These are phyloP conservation scores for Metarhizium anisopliae DNA, from an alignment of 2,329 filamentous ascomycete genomes.

Conservation along the genomic window DNA sequence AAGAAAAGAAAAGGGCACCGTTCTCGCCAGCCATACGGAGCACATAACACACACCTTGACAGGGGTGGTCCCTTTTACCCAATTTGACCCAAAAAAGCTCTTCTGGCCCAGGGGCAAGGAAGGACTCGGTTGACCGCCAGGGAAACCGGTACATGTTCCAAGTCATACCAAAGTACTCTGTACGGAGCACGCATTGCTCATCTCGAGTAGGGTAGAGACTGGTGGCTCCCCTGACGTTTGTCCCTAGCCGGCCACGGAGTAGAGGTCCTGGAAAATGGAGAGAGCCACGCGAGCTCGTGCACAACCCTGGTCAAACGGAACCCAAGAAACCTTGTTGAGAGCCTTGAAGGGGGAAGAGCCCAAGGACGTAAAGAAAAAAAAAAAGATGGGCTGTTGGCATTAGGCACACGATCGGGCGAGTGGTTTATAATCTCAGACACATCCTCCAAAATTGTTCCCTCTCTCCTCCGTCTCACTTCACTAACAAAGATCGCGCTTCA, in stretches of 20 bases:
- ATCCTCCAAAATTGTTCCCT: conserved; percentile 6
- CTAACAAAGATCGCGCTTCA: neutral
- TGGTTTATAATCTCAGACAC: conserved; percentile 12
- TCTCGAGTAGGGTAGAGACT: neutral
- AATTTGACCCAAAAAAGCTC: neutral
- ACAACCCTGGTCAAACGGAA: conserved; percentile 5
- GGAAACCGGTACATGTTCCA: neutral
- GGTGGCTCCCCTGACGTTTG: conserved; percentile 1
- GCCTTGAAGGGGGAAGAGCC: neutral
- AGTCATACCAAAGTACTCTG: neutral
- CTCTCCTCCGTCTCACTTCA: neutral
- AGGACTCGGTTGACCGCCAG: neutral
- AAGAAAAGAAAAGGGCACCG: neutral
- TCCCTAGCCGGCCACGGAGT: neutral
- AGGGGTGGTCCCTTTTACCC: neutral
- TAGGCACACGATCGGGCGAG: neutral
- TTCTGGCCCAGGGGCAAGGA: neutral
- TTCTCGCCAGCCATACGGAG: neutral
- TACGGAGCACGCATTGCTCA: neutral
- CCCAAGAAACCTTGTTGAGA: conserved; percentile 1
- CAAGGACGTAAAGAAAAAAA: neutral
- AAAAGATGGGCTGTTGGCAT: conserved; percentile 2
- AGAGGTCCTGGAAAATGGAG: conserved; percentile 6
- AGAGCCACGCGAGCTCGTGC: conserved; percentile 13
- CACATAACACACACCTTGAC: neutral